A percentile compares a stretch with the other conserved stretches of the same genome.
phyloP scores from a whole-genome alignment of 306 rosid species.

The Luffa aegyptiaca region DNA sequence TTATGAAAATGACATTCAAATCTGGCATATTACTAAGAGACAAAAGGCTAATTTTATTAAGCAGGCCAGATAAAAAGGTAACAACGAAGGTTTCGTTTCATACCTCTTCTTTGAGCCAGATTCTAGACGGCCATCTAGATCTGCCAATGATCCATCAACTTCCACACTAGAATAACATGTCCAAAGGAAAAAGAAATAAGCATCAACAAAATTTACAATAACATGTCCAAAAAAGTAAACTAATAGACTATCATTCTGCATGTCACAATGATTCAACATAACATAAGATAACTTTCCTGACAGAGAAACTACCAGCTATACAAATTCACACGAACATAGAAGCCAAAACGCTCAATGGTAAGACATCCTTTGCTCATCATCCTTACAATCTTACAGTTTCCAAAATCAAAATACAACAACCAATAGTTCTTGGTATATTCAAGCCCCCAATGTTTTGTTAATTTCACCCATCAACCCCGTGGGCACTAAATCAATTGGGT shows the following conservation, averaged over 20 bases:
- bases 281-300: background rate
- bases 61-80: background rate
- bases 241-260: background rate
- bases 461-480: background rate
- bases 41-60: background rate
- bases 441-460: background rate
- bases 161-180: conserved; percentile 41
- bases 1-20: background rate
- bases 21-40: background rate
- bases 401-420: background rate
- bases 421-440: background rate
- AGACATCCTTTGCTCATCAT: background rate
- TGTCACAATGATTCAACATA: background rate
- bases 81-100: background rate
- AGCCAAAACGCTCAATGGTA: background rate
- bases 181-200: conserved; percentile 6
- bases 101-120: conserved; percentile 83
- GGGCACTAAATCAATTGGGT: background rate
- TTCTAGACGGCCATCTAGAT: conserved; percentile 53
- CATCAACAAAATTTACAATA: conserved; percentile 10
- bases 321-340: background rate
- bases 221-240: background rate
- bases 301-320: background rate
- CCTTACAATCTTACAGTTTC: background rate
- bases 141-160: conserved; percentile 62